Base-by-base conservation (phyloP, 805 yeast genomes). In the Metschnikowia drakensbergensis region DNA sequence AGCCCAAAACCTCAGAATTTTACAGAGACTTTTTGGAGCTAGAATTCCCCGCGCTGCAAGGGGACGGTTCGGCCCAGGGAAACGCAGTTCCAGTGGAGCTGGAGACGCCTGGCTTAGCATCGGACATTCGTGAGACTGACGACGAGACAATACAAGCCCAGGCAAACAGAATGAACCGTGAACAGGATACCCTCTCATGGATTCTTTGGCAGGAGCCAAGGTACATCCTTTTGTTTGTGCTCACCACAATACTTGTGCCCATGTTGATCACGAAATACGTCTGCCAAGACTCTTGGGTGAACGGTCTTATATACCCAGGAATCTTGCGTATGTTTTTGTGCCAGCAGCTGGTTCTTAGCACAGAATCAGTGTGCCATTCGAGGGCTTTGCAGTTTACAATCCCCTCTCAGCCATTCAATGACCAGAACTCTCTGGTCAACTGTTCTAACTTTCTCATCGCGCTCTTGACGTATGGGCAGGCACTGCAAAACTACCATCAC, bases 401-500 rank as follows among this genome's bases (percentile, higher is more conserved):
- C n/a, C 76, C 76, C 4, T 58, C 68, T 2, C 77, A 72, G 51
- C 76, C 76, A 5, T 72, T 72, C 54, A 72, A 64, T 53, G 77
- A 72, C 56, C 79, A 81, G 40, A 85, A 86, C 58, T 80, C 95
- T n/a, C 50, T 92, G 82, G 58, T 77, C 79, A 62, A 87, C 81
- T 73, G 89, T 76, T 57, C 62, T 45, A 72, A 72, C 61, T 81
- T 83, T 13, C 64, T 80, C 42, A 77, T 83, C 26, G 82, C 83
- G 23, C 61, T 81, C 11, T 72, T 88, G 11, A 85, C 96, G 0
- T 82, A 86, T 61, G 98, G 98, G 9, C 97, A 91, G 68, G 92
- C 96, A 4, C 82, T 82, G 67, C 95, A 89, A 66, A 91, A 90
- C 69, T 92, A 86, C 71, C 98, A 91, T 70, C 97, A 92, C 70